A percentile compares a stretch with the other conserved stretches of the same genome.
These are phyloP conservation scores for Lentinula raphanica DNA, from an alignment of 768 basidiomycete species.

Conservation along the genomic window DNA sequence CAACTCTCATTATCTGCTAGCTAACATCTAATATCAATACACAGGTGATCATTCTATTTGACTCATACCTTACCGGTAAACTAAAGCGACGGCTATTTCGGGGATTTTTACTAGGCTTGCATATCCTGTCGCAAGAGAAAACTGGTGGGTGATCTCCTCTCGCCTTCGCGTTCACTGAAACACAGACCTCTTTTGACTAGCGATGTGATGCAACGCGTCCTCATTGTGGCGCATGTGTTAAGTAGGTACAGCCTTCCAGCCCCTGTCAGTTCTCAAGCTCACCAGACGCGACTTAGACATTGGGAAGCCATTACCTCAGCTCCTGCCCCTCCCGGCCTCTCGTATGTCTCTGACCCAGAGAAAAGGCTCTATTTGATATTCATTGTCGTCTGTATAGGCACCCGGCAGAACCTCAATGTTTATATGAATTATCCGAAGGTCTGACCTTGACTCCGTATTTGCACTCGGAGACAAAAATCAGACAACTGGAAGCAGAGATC, in stretches of 20 bases:
- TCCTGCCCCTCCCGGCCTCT: constrained; percentile 80
- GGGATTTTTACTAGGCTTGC: constrained; percentile 60
- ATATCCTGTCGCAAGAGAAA: constrained; percentile 80
- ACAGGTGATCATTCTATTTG: not conserved
- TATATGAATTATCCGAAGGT: constrained; percentile 84
- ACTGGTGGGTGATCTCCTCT: constrained; percentile 47
- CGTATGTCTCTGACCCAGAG: constrained; percentile 40
- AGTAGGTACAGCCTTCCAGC: constrained; percentile 45
- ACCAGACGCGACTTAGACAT: constrained; percentile 45
- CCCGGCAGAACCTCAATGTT: constrained; percentile 80
- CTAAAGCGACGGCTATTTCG: not conserved
- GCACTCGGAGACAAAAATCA: constrained; percentile 79
- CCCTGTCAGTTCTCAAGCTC: not conserved
- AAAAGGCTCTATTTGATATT: not conserved
- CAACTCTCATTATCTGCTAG: not conserved
- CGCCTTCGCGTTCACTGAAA: not conserved
- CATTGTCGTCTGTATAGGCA: constrained; percentile 42
- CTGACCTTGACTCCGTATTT: constrained; percentile 69
- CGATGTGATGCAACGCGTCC: constrained; percentile 88
- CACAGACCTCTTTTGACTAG: constrained; percentile 27
- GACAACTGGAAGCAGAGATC: constrained; percentile 72
- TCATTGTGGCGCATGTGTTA: constrained; percentile 80
- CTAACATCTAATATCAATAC: not conserved
- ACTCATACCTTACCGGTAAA: not conserved
- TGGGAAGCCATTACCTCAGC: constrained; percentile 81